Base-by-base conservation (phyloP, 345 rosid species). In the Hibiscus tridactylites region DNA sequence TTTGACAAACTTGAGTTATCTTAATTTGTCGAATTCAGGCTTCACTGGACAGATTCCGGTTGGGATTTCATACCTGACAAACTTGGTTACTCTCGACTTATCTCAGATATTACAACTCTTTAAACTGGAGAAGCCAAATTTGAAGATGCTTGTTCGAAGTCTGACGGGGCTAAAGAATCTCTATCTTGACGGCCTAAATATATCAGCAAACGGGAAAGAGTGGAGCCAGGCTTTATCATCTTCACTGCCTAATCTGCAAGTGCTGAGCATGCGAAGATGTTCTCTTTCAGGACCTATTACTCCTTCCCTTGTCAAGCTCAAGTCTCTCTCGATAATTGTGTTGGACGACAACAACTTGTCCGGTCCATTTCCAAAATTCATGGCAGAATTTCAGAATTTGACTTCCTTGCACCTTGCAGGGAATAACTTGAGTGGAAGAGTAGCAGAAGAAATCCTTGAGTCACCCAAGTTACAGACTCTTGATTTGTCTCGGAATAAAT, bases 21-120 rank as follows among this genome's bases (percentile, higher is more conserved):
- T 85, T 52, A 83, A 83, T 64, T 61, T 83, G 26, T 83, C 86
- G 3, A 17, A 75, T 58, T 62, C 83, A 3, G 80, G 80, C 46
- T 42, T 83, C 33, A 10, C 44, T 6, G 88, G 81, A 10, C 78
- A 82, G 70, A 61, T 82, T 68, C 86, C 85, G 1, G 9, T n/a
- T 21, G 59, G 47, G 70, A 64, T 85, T 70, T 84, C 89, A 16
- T 3, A 31, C 10, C 0, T 88, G 87, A 63, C 66, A 16, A 76
- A 33, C 50, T 70, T 88, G 79, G 81, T 79, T 3, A 76, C 59
- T 37, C 86, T 88, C 26, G 90, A 85, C 73, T 74, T 88, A 6
- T 84, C 92, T 28, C 37, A 35, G 7, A 35, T 35, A 35, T 0
- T 2, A 24, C 0, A 0, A 10, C 0, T 4, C 49, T 62, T 80